Base-by-base conservation (phyloP, 202 grass and related monocot genomes). In the Cymbopogon flexuosus region DNA sequence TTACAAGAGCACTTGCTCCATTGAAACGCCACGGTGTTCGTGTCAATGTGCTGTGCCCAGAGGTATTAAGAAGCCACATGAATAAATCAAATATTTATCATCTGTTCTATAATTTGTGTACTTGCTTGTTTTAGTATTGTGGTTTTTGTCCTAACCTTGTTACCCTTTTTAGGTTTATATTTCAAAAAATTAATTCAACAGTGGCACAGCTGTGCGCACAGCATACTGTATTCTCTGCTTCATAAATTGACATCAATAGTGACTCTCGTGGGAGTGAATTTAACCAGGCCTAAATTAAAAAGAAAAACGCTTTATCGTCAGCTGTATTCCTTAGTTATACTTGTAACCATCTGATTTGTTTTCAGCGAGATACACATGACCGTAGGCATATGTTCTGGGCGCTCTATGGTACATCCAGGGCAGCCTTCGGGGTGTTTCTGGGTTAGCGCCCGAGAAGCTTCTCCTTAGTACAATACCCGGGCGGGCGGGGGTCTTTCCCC, bases 41-140 rank as follows among this genome's bases (percentile, higher is more conserved):
- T 86, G 92, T 95, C 60, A 98, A 98, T 65, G 95, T 91, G 57
- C 83, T 98, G 3, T 98, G 92, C 64, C 95, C 95, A 27, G 95
- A 98, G 95, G 95, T 98, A 93, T 73, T 82, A 63, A 65, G 18
- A 78, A 30, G 21, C 73, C 68, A 0, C 6, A 60, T 83, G 10
- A 46, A 18, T 68, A 9, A 31, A 70, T 59, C 45, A 75, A 77
- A 61, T 57, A 19, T 62, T 76, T 76, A 29, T 52, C 13, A 23
- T 68, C 30, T 86, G 35, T 45, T 82, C 22, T 51, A 64, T 39
- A 14, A 51, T 42, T 37, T 75, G 68, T 31, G 21, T n/a, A 61
- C 22, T 72, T 65, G 2, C 47, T 75, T 62, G 5, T 40, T 60
- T 15, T 62, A 23, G 16, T 72, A 61, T 46, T 62, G 6, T 62